A percentile compares a stretch with the other conserved stretches of the same genome.
These are phyloP conservation scores for Amaranthus palmeri DNA, from an alignment of 148 eudicot genomes.

Conservation along the genomic window DNA sequence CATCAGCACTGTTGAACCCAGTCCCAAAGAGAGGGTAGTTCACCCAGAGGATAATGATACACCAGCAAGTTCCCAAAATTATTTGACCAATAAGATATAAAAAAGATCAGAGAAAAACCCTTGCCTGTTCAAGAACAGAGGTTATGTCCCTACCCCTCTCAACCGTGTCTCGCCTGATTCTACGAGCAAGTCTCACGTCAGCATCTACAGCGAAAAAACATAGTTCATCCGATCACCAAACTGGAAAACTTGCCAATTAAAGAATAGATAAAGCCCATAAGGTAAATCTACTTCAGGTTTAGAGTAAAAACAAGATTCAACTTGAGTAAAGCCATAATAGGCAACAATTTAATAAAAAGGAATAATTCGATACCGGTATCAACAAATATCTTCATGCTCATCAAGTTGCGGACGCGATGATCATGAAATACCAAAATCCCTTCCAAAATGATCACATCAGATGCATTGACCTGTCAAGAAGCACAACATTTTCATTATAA, in stretches of 20 bases:
- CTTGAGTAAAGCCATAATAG: neutral
- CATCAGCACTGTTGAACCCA: neutral
- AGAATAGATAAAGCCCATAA: neutral
- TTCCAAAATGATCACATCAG: constrained; percentile 94
- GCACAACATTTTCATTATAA: neutral
- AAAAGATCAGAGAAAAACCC: constrained; percentile 20
- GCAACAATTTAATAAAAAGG: neutral
- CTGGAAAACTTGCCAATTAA: constrained; percentile 1
- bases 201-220: constrained; percentile 49
- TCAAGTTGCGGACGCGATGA: constrained; percentile 72
- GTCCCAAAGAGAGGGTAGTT: neutral
- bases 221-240: neutral
- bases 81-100: neutral
- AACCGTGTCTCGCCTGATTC: constrained; percentile 91
- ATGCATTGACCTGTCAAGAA: constrained; percentile 71
- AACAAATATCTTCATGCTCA: constrained; percentile 98
- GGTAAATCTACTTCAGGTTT: neutral
- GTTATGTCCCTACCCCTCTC: constrained; percentile 94
- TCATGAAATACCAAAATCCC: constrained; percentile 95
- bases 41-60: neutral
- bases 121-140: constrained; percentile 96
- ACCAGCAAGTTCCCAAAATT: constrained; percentile 2
- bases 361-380: constrained; percentile 55
- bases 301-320: constrained; percentile 10
- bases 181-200: constrained; percentile 98